A percentile compares a stretch with the other conserved stretches of the same genome.
Evolutionary conservation across 805 yeast species (phyloP).

Genomic region (Brettanomyces sp.): DNA sequence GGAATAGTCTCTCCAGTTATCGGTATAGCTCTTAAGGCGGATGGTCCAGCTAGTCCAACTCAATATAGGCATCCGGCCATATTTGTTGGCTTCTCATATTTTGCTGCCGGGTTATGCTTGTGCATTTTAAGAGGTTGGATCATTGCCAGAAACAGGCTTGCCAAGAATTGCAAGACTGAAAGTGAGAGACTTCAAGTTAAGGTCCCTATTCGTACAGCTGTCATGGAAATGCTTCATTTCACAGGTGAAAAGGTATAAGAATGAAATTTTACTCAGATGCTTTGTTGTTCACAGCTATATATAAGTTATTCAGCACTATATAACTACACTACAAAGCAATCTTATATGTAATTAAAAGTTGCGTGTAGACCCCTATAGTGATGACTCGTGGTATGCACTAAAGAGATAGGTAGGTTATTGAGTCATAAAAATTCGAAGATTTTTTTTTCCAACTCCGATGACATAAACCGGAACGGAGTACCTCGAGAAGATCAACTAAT

Average conservation of each 20-base stretch:
- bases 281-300: too few relatives aligned
- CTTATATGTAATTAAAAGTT: too few relatives aligned
- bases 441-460: too few relatives aligned
- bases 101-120: conserved; percentile 34
- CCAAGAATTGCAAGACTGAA: neutral
- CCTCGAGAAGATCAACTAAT: neutral
- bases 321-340: too few relatives aligned
- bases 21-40: conserved; percentile 40
- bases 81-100: conserved; percentile 49
- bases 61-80: conserved; percentile 46
- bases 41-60: conserved; percentile 28
- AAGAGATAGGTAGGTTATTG: too few relatives aligned
- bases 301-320: too few relatives aligned
- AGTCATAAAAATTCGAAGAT: too few relatives aligned
- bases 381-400: too few relatives aligned
- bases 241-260: neutral
- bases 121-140: conserved; percentile 46
- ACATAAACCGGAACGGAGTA: too few relatives aligned
- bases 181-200: neutral
- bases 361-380: too few relatives aligned
- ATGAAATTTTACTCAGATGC: too few relatives aligned
- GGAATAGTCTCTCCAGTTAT: conserved; percentile 53
- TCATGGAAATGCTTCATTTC: neutral
- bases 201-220: neutral
- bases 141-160: conserved; percentile 34